phyloP scores from a whole-genome alignment of 2,329 filamentous ascomycete genomes.

The Magnaporthales sp. region DNA sequence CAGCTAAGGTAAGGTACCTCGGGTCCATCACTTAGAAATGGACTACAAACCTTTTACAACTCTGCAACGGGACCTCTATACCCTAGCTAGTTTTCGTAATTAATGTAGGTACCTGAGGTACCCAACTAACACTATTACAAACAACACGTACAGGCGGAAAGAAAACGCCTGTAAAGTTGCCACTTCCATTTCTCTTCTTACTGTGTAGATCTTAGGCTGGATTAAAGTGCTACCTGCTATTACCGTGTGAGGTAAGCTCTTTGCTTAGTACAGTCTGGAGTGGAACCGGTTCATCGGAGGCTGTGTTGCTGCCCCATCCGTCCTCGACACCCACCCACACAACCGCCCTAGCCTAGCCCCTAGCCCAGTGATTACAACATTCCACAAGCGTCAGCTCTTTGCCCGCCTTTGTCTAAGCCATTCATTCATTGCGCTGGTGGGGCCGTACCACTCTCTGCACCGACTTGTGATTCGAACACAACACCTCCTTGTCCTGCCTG shows the following conservation, averaged over 20 bases:
- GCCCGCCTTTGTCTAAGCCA: not conserved
- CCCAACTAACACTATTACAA: no score
- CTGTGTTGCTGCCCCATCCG: not conserved
- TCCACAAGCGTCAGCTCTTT: not conserved
- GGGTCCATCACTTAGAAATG: no score
- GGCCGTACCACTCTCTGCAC: not conserved
- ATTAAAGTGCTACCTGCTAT: not conserved
- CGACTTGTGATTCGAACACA: not conserved
- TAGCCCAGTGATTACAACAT: not conserved
- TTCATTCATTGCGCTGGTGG: not conserved
- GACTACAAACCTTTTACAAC: no score
- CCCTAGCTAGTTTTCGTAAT: no score
- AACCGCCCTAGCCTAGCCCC: no score
- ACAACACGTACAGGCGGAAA: no score
- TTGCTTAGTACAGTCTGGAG: no score
- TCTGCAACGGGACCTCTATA: no score
- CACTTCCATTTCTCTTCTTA: not conserved
- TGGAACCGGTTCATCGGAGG: not conserved
- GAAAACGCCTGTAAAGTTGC: not conserved
- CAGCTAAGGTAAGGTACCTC: not conserved
- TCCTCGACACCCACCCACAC: not conserved
- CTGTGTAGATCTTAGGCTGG: not conserved
- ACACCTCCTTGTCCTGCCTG: not conserved
- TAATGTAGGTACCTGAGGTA: no score
- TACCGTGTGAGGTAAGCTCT: not conserved